These are phyloP conservation scores for Hemileccinum rubropunctum DNA, from an alignment of 768 basidiomycete genomes.

Conservation along the genomic window DNA sequence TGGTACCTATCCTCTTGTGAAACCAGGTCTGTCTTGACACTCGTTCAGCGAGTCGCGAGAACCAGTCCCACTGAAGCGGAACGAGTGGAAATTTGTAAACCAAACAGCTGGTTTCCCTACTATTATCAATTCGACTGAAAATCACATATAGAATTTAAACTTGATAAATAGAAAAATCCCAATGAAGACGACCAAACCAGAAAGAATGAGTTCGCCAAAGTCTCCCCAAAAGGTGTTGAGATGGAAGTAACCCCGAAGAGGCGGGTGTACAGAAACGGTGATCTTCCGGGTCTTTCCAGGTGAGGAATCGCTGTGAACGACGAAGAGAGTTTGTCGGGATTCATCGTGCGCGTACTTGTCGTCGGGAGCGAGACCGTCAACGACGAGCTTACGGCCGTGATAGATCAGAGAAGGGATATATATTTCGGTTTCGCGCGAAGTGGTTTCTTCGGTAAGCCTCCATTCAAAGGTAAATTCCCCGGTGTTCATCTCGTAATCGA, in stretches of 20 bases:
- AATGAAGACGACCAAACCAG: conserved; percentile 32
- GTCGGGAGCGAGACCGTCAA: conserved; percentile 50
- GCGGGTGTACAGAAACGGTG: conserved; percentile 54
- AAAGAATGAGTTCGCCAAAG: conserved; percentile 34
- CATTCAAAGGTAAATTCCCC: conserved; percentile 67
- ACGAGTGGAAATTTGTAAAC: too few species aligned
- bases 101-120: too few species aligned
- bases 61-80: too few species aligned
- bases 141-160: conserved; percentile 25
- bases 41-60: too few species aligned
- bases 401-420: conserved; percentile 69
- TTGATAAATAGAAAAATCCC: conserved; percentile 31
- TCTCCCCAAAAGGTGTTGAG: conserved; percentile 71
- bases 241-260: conserved; percentile 46
- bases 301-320: conserved; percentile 41
- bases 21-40: too few species aligned
- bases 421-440: conserved; percentile 74
- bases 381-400: conserved; percentile 52
- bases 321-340: conserved; percentile 69
- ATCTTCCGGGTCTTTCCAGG: conserved; percentile 46
- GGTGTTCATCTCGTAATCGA: conserved; percentile 76
- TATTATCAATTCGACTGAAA: too few species aligned
- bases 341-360: conserved; percentile 62
- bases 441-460: conserved; percentile 31
- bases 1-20: too few species aligned